Percentiles rank a stretch among this genome's conserved stretches.
phyloP scores from a whole-genome alignment of 805 yeast species.

The Saccharomycopsis guyanensis region DNA sequence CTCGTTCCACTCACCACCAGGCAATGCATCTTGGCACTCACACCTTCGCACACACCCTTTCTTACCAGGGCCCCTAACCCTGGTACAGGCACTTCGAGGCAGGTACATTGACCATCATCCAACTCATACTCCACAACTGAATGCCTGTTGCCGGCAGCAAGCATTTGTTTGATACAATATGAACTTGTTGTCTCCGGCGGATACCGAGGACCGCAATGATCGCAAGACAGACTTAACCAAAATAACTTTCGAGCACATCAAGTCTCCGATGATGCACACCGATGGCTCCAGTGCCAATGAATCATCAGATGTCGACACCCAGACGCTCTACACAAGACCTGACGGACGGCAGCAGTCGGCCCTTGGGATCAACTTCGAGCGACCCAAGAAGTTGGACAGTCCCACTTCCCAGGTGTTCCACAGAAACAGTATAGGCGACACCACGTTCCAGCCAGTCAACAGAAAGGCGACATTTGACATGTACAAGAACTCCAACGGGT shows the following conservation, averaged over 20 bases:
- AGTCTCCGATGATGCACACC: conserved; percentile 1
- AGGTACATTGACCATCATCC: no score
- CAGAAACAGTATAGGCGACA: conserved; percentile 1
- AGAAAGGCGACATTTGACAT: conserved; percentile 12
- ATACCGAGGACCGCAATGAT: no score
- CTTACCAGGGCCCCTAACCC: no score
- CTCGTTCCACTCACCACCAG: no score
- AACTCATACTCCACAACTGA: no score
- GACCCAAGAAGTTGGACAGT: conserved; percentile 5
- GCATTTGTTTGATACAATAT: no score
- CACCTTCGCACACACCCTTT: no score
- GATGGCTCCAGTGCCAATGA: neutral
- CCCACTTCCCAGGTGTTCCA: neutral
- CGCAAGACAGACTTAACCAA: no score
- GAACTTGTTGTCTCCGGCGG: no score
- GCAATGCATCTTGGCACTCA: no score
- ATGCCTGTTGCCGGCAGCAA: no score
- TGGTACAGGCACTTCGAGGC: no score
- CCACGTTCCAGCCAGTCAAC: conserved; percentile 10
- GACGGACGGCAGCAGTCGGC: conserved; percentile 6
- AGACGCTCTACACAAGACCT: neutral
- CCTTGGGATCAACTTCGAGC: conserved; percentile 10
- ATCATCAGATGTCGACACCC: neutral
- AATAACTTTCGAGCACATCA: conserved; percentile 1
- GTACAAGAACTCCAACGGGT: conserved; percentile 11